phyloP scores from a whole-genome alignment of 176 grass and related monocot genomes.

The Aechmea fasciata region DNA sequence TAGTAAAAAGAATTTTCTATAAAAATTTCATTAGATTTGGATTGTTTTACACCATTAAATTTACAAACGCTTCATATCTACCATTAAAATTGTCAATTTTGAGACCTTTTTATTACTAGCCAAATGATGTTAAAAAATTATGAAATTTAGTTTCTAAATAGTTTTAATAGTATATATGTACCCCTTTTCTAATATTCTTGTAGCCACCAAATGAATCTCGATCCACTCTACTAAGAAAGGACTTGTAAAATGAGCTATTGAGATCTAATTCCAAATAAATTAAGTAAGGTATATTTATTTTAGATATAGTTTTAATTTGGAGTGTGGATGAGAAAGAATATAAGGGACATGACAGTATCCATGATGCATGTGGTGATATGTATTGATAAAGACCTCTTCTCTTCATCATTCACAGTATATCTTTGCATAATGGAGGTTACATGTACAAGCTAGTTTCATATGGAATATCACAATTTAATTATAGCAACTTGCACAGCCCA shows the following conservation, averaged over 20 bases:
- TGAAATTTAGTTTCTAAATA: too few species aligned
- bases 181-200: slow-evolving; percentile 7
- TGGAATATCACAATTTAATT: slow-evolving; percentile 10
- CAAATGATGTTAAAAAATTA: too few species aligned
- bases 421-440: slow-evolving; percentile 3
- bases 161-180: too few species aligned
- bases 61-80: too few species aligned
- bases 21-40: too few species aligned
- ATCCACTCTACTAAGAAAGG: slow-evolving; percentile 12
- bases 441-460: slow-evolving; percentile 12
- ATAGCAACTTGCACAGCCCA: slow-evolving; percentile 11
- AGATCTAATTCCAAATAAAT: slow-evolving; percentile 33
- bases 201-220: slow-evolving; percentile 30
- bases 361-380: too few species aligned
- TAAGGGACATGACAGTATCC: too few species aligned
- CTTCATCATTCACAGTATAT: too few species aligned
- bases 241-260: slow-evolving; percentile 19
- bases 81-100: too few species aligned
- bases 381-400: neutral
- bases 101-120: too few species aligned
- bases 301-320: neutral
- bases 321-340: neutral
- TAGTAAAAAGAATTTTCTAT: too few species aligned
- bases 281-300: slow-evolving; percentile 29
- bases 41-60: too few species aligned